A percentile compares a stretch with the other conserved stretches of the same genome.
These are phyloP conservation scores for Solanum chacoense DNA, from an alignment of 305 asterid genomes.

Conservation along the genomic window DNA sequence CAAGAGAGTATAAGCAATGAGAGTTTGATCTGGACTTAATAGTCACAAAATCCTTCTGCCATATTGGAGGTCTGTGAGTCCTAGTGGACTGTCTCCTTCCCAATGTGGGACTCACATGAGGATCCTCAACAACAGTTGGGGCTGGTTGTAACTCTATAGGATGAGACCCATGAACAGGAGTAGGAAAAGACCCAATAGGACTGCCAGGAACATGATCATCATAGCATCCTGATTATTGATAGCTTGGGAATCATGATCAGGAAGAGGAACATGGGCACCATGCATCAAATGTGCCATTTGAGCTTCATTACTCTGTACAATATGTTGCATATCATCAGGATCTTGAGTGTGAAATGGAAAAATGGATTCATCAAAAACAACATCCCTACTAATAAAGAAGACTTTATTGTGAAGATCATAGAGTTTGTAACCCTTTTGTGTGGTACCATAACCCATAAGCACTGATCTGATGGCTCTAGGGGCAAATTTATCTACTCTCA, in stretches of 20 bases:
- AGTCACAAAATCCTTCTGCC: background rate
- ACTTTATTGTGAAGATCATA: background rate
- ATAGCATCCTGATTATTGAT: too few relatives aligned
- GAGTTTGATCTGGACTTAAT: background rate
- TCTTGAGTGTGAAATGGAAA: background rate
- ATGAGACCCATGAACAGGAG: background rate
- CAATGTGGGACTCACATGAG: background rate
- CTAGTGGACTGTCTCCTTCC: background rate
- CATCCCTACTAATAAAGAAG: background rate
- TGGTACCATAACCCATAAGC: background rate
- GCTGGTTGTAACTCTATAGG: too few relatives aligned
- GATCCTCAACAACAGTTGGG: background rate
- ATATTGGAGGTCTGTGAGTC: background rate
- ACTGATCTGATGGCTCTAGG: background rate
- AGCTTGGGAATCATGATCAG: background rate
- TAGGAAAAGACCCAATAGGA: too few relatives aligned
- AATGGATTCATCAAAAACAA: too few relatives aligned
- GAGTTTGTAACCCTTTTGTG: background rate
- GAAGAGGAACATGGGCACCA: background rate
- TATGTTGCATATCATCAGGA: background rate
- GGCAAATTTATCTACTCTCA: background rate
- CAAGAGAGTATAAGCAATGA: too few relatives aligned
- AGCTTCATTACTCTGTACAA: background rate
- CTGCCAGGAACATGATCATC: too few relatives aligned
- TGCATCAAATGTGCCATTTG: background rate